Evolutionary conservation across 495 filamentous ascomycete genomes (phyloP).

Genomic region (Articulospora tetracladia): DNA sequence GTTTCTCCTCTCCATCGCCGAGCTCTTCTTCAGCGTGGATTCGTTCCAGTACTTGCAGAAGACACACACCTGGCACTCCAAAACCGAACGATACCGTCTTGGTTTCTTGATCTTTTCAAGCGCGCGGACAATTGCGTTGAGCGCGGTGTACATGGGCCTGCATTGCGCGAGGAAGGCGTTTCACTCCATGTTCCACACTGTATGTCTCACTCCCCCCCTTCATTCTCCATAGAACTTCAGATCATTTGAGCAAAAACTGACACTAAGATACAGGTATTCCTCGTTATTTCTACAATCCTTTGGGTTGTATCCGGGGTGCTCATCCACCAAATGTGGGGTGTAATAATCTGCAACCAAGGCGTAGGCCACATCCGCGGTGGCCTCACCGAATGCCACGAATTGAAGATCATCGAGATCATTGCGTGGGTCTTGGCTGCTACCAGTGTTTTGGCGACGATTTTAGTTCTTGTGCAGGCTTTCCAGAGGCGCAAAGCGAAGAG

Average conservation of each 20-base stretch:
- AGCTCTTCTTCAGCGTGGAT: conserved; percentile 14
- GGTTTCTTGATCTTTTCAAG: conserved; percentile 12
- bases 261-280: conserved; percentile 6
- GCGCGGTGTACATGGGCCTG: conserved; percentile 12
- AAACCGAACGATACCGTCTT: conserved; percentile 7
- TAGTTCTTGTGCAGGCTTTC: conserved; percentile 7
- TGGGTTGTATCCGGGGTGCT: conserved; percentile 13
- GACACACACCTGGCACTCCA: conserved; percentile 9
- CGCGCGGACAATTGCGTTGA: conserved; percentile 7
- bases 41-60: conserved; percentile 15
- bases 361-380: conserved; percentile 7
- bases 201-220: background rate
- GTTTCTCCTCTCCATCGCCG: conserved; percentile 16
- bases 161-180: conserved; percentile 14
- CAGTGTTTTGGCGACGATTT: conserved; percentile 8
- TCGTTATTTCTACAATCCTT: conserved; percentile 12
- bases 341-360: conserved; percentile 11
- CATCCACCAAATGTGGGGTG: conserved; percentile 14
- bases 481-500: conserved; percentile 5
- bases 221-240: background rate
- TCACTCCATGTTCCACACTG: conserved; percentile 18
- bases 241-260: too few species aligned
- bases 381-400: conserved; percentile 14
- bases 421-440: conserved; percentile 10
- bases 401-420: conserved; percentile 20